Evolutionary conservation across 148 eudicot genomes (phyloP), one percentile per base, ranked within the genome.

Genomic region (Heliosperma pusillum): DNA sequence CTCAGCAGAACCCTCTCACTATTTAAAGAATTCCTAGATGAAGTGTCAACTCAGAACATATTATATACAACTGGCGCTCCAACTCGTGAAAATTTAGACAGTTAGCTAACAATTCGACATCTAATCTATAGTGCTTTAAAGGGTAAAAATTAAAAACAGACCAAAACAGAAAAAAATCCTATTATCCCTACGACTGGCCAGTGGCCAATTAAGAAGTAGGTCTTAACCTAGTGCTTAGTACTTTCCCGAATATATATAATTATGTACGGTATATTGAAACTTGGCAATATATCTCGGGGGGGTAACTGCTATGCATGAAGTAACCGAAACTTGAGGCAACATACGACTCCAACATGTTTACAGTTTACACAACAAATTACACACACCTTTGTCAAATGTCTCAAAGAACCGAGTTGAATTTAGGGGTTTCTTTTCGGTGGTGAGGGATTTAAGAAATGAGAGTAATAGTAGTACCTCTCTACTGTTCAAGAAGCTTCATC

Each of bases 401-500:
- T 22, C 16, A 66, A 22, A 64, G 8, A 30, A 22, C 21, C 63
- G 36, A 53, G 65, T 15, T 58, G 42, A 65, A 36, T 40, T 36
- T 7, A 36, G 42, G 42, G 22, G 2, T 17, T 45, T 30, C 52
- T 6, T 56, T 15, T 13, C 1, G 11, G 24, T n/a, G 25, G 0
- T 6, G 30, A 52, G 13, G 0, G 12, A 1, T 42, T 11, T 16
- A 61, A 42, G 45, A 44, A 74, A 65, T 26, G 69, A 66, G 66
- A 7, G 68, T 24, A 77, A 25, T 20, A 24, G 58, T 69, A 71
- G 69, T 66, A 90, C 96, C 96, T 80, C 93, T 87, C 74, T 91
- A 93, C 26, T 91, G 93, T 7, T 93, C 93, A 67, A 91, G 97
- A 78, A 89, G 93, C 80, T 87, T 87, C 91, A 91, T 89, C 82